Percentiles rank a stretch among this genome's conserved stretches.
Conservation (phyloP, 2,329 filamentous ascomycete genomes). For the Verticillium zaregamsianum region DNA sequence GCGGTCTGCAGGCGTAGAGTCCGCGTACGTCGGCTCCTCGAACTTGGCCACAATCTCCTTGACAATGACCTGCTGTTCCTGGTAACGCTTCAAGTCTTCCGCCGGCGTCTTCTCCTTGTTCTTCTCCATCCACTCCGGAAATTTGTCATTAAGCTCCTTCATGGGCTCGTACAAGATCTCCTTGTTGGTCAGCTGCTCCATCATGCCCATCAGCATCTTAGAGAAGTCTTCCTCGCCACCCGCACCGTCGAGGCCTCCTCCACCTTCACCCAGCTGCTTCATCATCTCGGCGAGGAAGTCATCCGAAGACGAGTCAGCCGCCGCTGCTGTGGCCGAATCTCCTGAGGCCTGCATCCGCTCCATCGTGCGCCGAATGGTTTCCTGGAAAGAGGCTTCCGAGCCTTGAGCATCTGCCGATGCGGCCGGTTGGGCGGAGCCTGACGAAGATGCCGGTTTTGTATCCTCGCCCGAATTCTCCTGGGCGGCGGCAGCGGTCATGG, state of each 20-base stretch:
- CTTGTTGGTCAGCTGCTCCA: conserved; percentile 98
- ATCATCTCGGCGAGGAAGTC: conserved; percentile 91
- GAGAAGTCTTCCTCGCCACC: conserved; percentile 80
- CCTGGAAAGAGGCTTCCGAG: conserved; percentile 73
- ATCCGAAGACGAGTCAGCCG: conserved; percentile 61
- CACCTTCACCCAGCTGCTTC: conserved; percentile 72
- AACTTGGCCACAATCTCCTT: conserved; percentile 86
- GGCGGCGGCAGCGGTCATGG: conserved; percentile 54
- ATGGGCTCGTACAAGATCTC: conserved; percentile 98
- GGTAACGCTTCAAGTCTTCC: conserved; percentile 75
- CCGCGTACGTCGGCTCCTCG: conserved; percentile 74
- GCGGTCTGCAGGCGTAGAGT: conserved; percentile 74
- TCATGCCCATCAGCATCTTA: conserved; percentile 95
- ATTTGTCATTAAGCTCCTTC: conserved; percentile 94
- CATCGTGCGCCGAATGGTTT: conserved; percentile 91
- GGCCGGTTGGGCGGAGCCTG: conserved; percentile 15
- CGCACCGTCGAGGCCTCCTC: conserved; percentile 53
- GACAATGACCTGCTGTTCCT: conserved; percentile 75
- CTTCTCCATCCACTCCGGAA: conserved; percentile 80
- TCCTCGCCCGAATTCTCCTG: conserved; percentile 18
- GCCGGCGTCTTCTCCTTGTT: conserved; percentile 62
- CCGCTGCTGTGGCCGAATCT: conserved; percentile 76
- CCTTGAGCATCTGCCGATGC: conserved; percentile 28
- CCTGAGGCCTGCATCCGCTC: conserved; percentile 91
- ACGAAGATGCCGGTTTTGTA: conserved; percentile 16